phyloP scores from a whole-genome alignment of 768 basidiomycete genomes.

The Suillus weaverae region DNA sequence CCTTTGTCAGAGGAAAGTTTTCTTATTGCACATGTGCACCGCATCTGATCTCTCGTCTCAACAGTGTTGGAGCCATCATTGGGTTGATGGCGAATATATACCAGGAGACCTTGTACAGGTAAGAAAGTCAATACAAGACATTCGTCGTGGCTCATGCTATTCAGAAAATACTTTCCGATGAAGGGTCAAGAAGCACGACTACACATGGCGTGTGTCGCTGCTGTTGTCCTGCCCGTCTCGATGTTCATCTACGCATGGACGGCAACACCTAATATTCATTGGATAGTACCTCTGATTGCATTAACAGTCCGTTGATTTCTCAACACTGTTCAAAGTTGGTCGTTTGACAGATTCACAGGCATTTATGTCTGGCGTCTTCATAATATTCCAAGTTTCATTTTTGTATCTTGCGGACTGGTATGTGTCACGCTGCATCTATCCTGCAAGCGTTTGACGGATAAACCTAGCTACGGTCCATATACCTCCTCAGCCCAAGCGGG shows the following conservation, averaged over 20 bases:
- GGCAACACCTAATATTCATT: constrained; percentile 53
- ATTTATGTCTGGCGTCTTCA: constrained; percentile 39
- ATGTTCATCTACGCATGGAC: constrained; percentile 78
- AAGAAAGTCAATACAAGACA: constrained; percentile 9
- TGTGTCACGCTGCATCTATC: constrained; percentile 11
- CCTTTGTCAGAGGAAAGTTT: constrained; percentile 47
- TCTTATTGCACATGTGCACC: background rate
- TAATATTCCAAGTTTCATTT: constrained; percentile 47
- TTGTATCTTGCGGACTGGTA: constrained; percentile 56
- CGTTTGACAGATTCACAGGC: constrained; percentile 29
- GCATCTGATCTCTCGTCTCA: constrained; percentile 3
- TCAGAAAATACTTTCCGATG: constrained; percentile 18
- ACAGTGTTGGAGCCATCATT: constrained; percentile 52
- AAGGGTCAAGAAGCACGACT: constrained; percentile 57
- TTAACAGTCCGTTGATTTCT: constrained; percentile 18
- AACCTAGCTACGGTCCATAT: constrained; percentile 41
- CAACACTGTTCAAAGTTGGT: background rate
- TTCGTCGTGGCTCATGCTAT: constrained; percentile 24
- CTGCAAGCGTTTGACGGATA: background rate
- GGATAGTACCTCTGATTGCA: constrained; percentile 45
- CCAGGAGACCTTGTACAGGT: constrained; percentile 53
- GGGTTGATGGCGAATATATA: constrained; percentile 45
- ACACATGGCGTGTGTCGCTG: constrained; percentile 54
- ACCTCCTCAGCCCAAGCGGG: constrained; percentile 58
- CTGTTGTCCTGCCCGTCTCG: constrained; percentile 50